Evolutionary conservation across 768 basidiomycete genomes (phyloP), one percentile per base, ranked within the genome.

Genomic region (Amanita polypyramis): DNA sequence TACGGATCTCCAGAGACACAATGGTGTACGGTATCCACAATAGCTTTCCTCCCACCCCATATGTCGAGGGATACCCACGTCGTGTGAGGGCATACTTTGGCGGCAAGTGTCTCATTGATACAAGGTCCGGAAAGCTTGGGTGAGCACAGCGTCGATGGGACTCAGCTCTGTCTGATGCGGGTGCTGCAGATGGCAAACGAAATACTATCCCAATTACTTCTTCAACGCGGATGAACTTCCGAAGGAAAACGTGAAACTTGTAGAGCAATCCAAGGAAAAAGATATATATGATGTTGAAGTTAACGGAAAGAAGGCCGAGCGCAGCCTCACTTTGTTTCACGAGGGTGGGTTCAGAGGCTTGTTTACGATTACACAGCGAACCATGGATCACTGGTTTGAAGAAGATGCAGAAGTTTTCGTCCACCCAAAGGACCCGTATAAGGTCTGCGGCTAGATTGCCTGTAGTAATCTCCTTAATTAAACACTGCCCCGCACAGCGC

Each of bases 381-480:
- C 69, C 14, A 70, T 73, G 55, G 80, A 80, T 52, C 70, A 71
- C 2, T 83, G 82, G 81, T 79, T 82, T 44, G 80, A 83, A 63
- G 80, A 83, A 56, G 80, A 82, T 42, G 79, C 84, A 41, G 60
- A 75, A 47, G 70, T 82, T 27, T 76, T 68, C 49, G 64, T 70
- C 1, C 81, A 84, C 51, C 76, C 79, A 6, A 82, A 77, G 54
- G 80, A 84, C 57, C 80, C 80, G 1, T 84, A 80, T 62, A 83
- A 84, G 69, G 81, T 80, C 2, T 36, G 58, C 50, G 12, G 37
- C 8, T 27, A 3, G 5, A 6, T 49, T 23, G 30, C 6, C 15
- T 39, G 25, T 27, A 27, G 7, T 27, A 27, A 30, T n/a, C n/a
- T 32, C 20, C 15, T 19, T 10, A 12, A 17, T 30, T 5, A 14